Evolutionary conservation across 768 basidiomycete species (phyloP).

Genomic region (Pulveroboletus sp.): DNA sequence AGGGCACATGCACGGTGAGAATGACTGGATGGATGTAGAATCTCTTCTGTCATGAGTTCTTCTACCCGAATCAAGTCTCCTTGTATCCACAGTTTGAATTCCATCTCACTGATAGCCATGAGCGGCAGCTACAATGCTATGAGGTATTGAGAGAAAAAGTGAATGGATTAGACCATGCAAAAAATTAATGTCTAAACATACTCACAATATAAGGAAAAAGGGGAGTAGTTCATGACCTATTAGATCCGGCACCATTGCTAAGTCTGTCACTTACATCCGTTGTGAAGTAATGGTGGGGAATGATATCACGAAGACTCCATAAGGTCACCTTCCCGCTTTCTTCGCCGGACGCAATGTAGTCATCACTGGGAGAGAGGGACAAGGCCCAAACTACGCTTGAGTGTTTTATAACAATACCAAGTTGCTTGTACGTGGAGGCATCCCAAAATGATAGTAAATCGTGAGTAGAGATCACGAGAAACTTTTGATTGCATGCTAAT

Average conservation of each 20-base stretch:
- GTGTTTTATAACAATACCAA: not conserved
- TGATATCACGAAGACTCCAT: not conserved
- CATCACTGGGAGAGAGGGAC: not conserved
- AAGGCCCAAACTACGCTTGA: not conserved
- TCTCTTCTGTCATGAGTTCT: slow-evolving; percentile 1
- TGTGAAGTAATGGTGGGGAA: not conserved
- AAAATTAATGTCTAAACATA: not conserved
- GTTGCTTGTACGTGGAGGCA: not conserved
- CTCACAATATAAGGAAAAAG: not conserved
- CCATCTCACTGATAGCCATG: not conserved
- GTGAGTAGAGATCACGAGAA: not conserved
- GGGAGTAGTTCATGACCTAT: too few relatives aligned
- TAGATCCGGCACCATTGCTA: too few relatives aligned
- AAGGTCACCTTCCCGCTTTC: not conserved
- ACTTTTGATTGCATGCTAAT: not conserved
- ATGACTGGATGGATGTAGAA: not conserved
- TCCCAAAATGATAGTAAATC: not conserved
- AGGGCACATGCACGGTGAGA: not conserved
- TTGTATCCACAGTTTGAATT: not conserved
- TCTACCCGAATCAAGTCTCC: not conserved
- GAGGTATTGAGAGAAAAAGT: not conserved
- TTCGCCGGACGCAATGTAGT: too few relatives aligned
- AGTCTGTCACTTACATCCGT: too few relatives aligned
- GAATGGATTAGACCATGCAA: too few relatives aligned
- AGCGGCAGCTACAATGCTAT: not conserved